These are phyloP conservation scores for Globisporangium nagaii DNA, from an alignment of 352 stramenopile genomes.

Conservation along the genomic window DNA sequence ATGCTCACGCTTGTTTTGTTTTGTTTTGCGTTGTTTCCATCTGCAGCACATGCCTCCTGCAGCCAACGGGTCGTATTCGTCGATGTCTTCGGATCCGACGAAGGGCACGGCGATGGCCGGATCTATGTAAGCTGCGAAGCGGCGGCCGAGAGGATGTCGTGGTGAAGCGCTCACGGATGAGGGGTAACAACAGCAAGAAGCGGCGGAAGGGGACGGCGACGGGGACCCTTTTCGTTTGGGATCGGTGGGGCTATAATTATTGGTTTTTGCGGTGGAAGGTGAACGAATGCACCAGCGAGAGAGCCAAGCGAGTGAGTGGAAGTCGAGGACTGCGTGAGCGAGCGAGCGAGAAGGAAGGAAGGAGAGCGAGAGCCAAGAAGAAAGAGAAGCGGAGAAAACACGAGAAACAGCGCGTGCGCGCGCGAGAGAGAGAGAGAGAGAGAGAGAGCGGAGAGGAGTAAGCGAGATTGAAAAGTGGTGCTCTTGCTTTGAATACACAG, in stretches of 20 bases:
- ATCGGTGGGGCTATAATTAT: constrained; percentile 9
- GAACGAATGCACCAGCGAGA: constrained; percentile 6
- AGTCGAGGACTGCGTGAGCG: background rate
- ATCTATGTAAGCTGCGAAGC: constrained; percentile 34
- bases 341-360: background rate
- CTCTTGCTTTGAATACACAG: constrained; percentile 6
- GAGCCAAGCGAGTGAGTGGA: background rate
- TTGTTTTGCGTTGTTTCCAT: background rate
- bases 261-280: constrained; percentile 9
- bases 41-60: constrained; percentile 65
- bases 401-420: background rate
- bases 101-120: constrained; percentile 75
- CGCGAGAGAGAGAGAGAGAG: too few species aligned
- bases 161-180: background rate
- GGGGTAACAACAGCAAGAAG: background rate
- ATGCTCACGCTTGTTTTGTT: too few species aligned
- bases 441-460: background rate
- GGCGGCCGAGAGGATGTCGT: background rate
- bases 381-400: background rate
- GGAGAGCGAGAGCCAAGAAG: background rate
- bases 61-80: constrained; percentile 50
- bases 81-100: constrained; percentile 59
- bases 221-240: background rate
- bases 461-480: background rate
- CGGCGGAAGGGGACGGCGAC: background rate